Base-by-base conservation (phyloP, 306 rosid species). In the Carpinus viminea region DNA sequence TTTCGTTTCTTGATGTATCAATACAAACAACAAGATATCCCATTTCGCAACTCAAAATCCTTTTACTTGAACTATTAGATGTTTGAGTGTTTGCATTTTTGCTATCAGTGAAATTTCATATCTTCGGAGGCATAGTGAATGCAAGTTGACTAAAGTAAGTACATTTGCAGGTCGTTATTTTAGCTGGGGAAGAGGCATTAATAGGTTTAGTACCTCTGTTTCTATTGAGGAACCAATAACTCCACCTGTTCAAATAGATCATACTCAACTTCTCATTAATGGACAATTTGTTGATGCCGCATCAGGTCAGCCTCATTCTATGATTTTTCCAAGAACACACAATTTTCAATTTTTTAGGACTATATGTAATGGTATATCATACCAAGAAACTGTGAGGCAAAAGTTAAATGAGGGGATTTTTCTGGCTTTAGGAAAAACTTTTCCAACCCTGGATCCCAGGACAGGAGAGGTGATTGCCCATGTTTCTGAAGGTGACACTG, bases 261-360 rank as follows among this genome's bases (percentile, higher is more conserved):
- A 85, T 41, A 89, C 74, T 55, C 89, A 90, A 82, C 91, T 92
- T 74, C 76, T 92, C 38, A 86, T 92, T 31, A 77, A 89, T 81
- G 97, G 97, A 18, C 61, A 87, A 46, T 92, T 92, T 83, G 90
- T 89, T 53, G 91, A 92, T 85, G 82, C 97, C 31, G 90, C 85
- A 5, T 92, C 96, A 36, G 97, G 97, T 92, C 72, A 61, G 59
- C 64, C 45, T 70, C 72, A 15, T 28, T 55, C 73, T 69, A 13
- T 26, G 43, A 31, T 61, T 28, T 61, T 31, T 59, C 31, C 7
- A 24, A 59, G 5, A 59, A 59, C 65, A 59, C 24, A 24, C 24
- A 8, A 3, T 59, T 59, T 24, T 12, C 34, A 21, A 15, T 11
- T 61, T 15, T 61, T 61, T 4, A 12, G 28, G 28, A 61, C 13